A percentile compares a stretch with the other conserved stretches of the same genome.
phyloP scores from a whole-genome alignment of 371 early-diverging fungal species.

The Saksenaea vasiformis region DNA sequence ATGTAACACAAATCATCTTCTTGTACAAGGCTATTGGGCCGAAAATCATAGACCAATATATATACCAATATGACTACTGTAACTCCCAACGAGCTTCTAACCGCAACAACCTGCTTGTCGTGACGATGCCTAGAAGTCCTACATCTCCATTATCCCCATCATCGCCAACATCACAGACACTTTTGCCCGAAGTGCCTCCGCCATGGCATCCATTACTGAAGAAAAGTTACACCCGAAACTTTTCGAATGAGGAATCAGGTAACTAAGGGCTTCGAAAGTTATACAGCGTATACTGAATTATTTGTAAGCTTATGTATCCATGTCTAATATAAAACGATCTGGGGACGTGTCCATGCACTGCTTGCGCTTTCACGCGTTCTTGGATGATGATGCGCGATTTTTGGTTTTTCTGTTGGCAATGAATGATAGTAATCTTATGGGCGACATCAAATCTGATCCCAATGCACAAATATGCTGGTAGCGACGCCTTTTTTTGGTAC shows the following conservation, averaged over 20 bases:
- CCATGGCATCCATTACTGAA: slow-evolving; percentile 24
- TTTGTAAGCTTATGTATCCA: slow-evolving; percentile 40
- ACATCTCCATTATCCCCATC: slow-evolving; percentile 15
- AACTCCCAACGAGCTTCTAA: neutral
- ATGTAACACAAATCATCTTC: neutral
- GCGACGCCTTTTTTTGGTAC: slow-evolving; percentile 1
- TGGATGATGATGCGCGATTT: slow-evolving; percentile 57
- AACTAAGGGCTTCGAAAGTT: neutral
- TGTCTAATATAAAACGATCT: slow-evolving; percentile 50
- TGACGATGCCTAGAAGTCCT: neutral
- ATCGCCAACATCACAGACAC: slow-evolving; percentile 19
- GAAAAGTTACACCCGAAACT: slow-evolving; percentile 22
- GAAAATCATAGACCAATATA: too few relatives aligned
- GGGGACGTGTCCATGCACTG: slow-evolving; percentile 54
- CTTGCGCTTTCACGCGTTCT: slow-evolving; percentile 53
- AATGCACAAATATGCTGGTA: slow-evolving; percentile 59
- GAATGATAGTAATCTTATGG: slow-evolving; percentile 61
- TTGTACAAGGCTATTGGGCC: neutral
- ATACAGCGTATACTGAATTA: neutral
- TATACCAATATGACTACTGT: too few relatives aligned
- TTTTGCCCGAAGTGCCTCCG: slow-evolving; percentile 14
- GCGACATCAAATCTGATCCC: slow-evolving; percentile 63
- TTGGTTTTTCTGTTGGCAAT: slow-evolving; percentile 58
- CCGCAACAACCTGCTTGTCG: neutral
- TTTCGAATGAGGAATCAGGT: slow-evolving; percentile 18